Base-by-base conservation (phyloP, 2,329 filamentous ascomycete species). In the Colletotrichum camelliae region DNA sequence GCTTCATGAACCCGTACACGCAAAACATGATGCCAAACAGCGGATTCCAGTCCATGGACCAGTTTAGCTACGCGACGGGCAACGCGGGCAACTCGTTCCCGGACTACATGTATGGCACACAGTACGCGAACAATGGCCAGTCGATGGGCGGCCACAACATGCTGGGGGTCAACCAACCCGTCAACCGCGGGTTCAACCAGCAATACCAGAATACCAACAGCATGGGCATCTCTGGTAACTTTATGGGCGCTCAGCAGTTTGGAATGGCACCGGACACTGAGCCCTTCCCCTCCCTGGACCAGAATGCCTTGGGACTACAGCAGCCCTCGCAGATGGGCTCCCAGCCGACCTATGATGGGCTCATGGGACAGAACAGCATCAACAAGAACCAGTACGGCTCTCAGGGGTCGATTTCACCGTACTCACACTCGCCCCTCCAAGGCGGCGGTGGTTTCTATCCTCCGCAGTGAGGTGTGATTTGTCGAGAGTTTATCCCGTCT, bases 371-470 rank as follows among this genome's bases (percentile, higher is more conserved):
- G 37, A 77, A 79, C 37, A 80, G 81, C 66, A 80, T 81, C 27
- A 79, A 79, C 29, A 78, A 80, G 18, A 78, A 84, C 24, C 85
- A 84, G 37, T 88, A 83, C 71, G 83, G 82, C 27, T 83, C 83
- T 21, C 84, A 84, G 43, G 86, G 86, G 8, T 87, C 86, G 3
- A 83, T 83, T 15, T 87, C 87, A 39, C 86, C 87, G 0, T 88
- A 84, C 75, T 79, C 81, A 4, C 85, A 83, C 58, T 88, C 87
- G 12, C 86, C 87, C 7, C 82, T 86, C 58, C 84, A 81, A 72
- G 81, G 80, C 15, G 83, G 84, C 55, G 81, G 79, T 2, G 79
- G 80, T 21, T 87, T 86, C 77, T 87, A 86, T 73, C 79, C 78
- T 21, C 75, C 79, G 48, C 66, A 70, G 69, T 71, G 66, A 74